Evolutionary conservation across 2,329 filamentous ascomycete genomes (phyloP).

Genomic region (Calcarisporium arbuscula): DNA sequence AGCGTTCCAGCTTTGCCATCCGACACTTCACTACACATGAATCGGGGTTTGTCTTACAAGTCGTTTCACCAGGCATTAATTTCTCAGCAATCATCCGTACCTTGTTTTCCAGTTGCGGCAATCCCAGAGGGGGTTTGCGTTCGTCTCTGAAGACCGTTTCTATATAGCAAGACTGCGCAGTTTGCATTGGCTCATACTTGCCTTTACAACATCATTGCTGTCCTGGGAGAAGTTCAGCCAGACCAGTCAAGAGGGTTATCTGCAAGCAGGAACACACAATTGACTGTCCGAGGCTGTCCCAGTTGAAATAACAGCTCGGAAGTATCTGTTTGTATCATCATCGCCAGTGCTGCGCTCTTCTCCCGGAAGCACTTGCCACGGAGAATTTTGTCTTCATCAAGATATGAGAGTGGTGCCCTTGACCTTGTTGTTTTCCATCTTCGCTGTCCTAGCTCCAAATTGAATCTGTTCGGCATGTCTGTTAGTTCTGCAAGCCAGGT

Average conservation of each 20-base stretch:
- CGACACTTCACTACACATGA: no score
- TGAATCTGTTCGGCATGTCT: constrained; percentile 58
- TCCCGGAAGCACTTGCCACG: constrained; percentile 3
- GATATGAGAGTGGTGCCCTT: constrained; percentile 61
- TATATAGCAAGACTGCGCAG: not conserved
- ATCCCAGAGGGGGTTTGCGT: no score
- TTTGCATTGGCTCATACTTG: constrained; percentile 53
- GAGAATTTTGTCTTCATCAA: constrained; percentile 24
- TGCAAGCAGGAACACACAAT: constrained; percentile 40
- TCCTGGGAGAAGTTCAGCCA: constrained; percentile 14
- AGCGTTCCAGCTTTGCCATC: no score
- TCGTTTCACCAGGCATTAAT: no score
- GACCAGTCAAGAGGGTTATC: constrained; percentile 37
- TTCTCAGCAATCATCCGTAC: no score
- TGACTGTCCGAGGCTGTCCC: constrained; percentile 13
- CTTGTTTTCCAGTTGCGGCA: no score
- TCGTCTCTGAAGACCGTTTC: not conserved
- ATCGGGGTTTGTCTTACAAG: no score
- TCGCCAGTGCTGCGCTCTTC: constrained; percentile 28
- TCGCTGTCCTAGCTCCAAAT: constrained; percentile 75
- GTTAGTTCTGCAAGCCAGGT: no score
- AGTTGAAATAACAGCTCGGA: constrained; percentile 46
- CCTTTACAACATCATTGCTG: constrained; percentile 52
- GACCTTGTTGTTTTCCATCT: constrained; percentile 65
- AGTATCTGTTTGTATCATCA: constrained; percentile 74